Conservation (phyloP, 2,329 filamentous ascomycete genomes). For the Verticillium longisporum region DNA sequence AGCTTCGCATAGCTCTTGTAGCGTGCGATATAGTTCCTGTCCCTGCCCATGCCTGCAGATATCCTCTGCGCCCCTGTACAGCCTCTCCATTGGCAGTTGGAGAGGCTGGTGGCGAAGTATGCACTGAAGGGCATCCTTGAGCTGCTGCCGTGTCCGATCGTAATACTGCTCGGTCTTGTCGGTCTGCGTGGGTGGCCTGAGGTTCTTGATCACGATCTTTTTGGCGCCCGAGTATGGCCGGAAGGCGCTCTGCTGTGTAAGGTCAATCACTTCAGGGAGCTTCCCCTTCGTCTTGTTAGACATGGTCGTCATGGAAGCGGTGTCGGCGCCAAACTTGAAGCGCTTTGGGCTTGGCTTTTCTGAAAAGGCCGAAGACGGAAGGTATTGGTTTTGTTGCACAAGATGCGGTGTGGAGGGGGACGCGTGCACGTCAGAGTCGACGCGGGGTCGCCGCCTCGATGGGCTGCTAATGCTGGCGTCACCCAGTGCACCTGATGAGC, state of each 20-base stretch:
- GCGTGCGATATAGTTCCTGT: slow-evolving; percentile 56
- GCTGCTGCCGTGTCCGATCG: slow-evolving; percentile 63
- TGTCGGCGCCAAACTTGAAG: slow-evolving; percentile 8
- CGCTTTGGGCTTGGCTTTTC: slow-evolving; percentile 10
- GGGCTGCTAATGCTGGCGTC: slow-evolving; percentile 19
- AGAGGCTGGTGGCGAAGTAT: slow-evolving; percentile 64
- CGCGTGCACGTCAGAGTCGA: slow-evolving; percentile 19
- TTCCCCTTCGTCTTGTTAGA: slow-evolving; percentile 29
- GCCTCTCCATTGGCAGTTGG: slow-evolving; percentile 71
- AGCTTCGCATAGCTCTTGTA: slow-evolving; percentile 58
- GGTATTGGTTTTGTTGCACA: background rate
- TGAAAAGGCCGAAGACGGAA: background rate
- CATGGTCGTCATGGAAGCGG: slow-evolving; percentile 4
- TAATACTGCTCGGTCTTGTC: slow-evolving; percentile 73
- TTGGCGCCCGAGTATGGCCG: slow-evolving; percentile 72
- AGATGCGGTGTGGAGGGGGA: slow-evolving; percentile 15
- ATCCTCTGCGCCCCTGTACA: slow-evolving; percentile 89
- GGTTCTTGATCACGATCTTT: slow-evolving; percentile 90
- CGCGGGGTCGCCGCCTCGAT: slow-evolving; percentile 30
- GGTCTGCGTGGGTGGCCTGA: slow-evolving; percentile 52
- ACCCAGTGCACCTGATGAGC: slow-evolving; percentile 5
- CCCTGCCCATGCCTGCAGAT: slow-evolving; percentile 75
- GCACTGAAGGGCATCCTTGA: slow-evolving; percentile 64
- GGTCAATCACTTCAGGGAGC: slow-evolving; percentile 28
- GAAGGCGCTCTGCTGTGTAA: slow-evolving; percentile 39